Conservation (phyloP, 805 yeast genomes). For the Saccharomycopsis malanga region DNA sequence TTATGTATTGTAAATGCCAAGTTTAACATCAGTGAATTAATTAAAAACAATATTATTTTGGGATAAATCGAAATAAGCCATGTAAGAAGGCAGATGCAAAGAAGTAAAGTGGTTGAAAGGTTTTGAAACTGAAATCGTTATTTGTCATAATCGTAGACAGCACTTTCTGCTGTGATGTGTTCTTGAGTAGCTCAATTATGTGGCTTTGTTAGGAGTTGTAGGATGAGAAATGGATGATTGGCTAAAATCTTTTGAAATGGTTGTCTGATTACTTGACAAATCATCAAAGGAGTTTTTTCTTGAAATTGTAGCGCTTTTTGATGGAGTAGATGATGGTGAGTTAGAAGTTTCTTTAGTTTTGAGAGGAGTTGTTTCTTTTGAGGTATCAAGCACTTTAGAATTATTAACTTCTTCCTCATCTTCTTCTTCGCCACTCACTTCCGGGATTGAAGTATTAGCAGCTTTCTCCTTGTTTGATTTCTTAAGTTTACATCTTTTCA, state of each 20-base stretch:
- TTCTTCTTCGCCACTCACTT: constrained; percentile 1
- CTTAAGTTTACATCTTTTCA: not conserved
- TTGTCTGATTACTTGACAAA: not conserved
- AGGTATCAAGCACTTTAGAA: not conserved
- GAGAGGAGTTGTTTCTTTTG: not conserved
- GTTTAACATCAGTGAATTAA: too few relatives aligned
- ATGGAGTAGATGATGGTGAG: not conserved
- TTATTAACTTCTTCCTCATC: not conserved
- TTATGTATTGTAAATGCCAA: too few relatives aligned
- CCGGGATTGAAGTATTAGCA: not conserved
- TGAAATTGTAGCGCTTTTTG: not conserved
- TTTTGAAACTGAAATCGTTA: too few relatives aligned
- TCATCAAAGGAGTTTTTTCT: not conserved
- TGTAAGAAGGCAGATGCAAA: too few relatives aligned
- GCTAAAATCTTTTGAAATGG: not conserved
- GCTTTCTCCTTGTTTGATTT: not conserved
- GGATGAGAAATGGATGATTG: not conserved
- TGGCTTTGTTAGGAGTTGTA: not conserved
- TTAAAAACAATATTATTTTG: too few relatives aligned
- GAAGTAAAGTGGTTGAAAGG: too few relatives aligned
- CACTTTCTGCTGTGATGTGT: too few relatives aligned
- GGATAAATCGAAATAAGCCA: too few relatives aligned
- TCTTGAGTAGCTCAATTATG: too few relatives aligned
- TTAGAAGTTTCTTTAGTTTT: not conserved
- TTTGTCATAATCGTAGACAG: too few relatives aligned